phyloP scores from a whole-genome alignment of 2,329 filamentous ascomycete genomes.

The Aspergillus felis region DNA sequence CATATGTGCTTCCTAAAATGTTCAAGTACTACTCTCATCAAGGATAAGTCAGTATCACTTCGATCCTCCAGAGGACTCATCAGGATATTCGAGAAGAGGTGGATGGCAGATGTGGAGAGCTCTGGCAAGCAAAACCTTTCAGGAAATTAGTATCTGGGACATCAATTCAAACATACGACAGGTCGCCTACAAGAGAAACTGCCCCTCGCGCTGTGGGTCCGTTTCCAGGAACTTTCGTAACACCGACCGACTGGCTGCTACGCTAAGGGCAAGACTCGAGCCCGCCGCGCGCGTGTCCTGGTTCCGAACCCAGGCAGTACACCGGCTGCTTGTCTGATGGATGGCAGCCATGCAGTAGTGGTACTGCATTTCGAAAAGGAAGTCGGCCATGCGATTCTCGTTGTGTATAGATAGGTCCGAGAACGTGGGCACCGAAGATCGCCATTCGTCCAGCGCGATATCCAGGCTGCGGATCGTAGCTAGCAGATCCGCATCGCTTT shows the following conservation, averaged over 20 bases:
- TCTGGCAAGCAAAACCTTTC: slow-evolving; percentile 8
- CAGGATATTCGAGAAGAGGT: slow-evolving; percentile 11
- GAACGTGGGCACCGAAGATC: slow-evolving; percentile 3
- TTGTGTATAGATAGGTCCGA: not conserved
- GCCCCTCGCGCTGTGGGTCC: not conserved
- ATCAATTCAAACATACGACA: not conserved
- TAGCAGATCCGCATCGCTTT: slow-evolving; percentile 7
- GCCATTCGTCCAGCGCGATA: slow-evolving; percentile 6
- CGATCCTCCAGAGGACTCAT: slow-evolving; percentile 1
- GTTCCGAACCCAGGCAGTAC: slow-evolving; percentile 7
- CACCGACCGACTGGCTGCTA: slow-evolving; percentile 9
- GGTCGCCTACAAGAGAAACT: not conserved
- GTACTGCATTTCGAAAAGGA: slow-evolving; percentile 9
- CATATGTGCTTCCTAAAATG: not conserved
- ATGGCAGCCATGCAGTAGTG: slow-evolving; percentile 11
- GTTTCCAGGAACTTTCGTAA: slow-evolving; percentile 2
- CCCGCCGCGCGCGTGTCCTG: not conserved
- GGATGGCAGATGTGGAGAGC: slow-evolving; percentile 3
- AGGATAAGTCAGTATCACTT: slow-evolving; percentile 1
- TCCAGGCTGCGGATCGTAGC: slow-evolving; percentile 7
- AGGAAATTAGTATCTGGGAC: not conserved
- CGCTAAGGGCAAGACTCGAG: slow-evolving; percentile 8
- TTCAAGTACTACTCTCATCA: not conserved
- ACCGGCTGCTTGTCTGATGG: slow-evolving; percentile 12
- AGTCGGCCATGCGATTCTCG: not conserved